Evolutionary conservation across 1,284 basidiomycete species (phyloP).

Genomic region (Ganoderma lucidum): DNA sequence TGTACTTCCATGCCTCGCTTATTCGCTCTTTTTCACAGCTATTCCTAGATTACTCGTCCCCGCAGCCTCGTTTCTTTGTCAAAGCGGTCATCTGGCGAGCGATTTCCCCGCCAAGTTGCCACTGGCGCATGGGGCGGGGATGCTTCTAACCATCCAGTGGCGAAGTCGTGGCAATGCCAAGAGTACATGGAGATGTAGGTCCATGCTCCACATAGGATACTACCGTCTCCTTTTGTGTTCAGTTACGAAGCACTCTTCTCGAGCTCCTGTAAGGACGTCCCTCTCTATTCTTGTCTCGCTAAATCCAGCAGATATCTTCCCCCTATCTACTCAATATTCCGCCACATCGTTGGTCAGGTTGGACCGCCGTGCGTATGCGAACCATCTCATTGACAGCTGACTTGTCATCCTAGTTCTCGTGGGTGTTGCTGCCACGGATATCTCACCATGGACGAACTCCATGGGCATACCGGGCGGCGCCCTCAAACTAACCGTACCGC

Average conservation of each 20-base stretch:
- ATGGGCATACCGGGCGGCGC: not conserved
- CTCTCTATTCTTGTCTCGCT: not conserved
- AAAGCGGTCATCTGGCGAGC: not conserved
- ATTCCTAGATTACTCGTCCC: not conserved
- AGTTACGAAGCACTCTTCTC: not conserved
- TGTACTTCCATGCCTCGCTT: not conserved
- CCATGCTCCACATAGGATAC: not conserved
- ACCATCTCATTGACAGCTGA: not conserved
- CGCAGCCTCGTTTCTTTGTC: not conserved
- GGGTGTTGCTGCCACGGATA: not conserved
- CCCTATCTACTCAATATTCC: not conserved
- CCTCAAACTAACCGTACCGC: not conserved
- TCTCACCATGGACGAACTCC: no score
- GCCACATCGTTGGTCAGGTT: not conserved
- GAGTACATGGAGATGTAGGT: not conserved
- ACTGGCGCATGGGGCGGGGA: not conserved
- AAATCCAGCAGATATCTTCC: not conserved
- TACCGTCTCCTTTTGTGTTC: not conserved
- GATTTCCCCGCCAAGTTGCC: not conserved
- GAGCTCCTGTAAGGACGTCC: not conserved
- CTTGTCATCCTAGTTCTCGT: conserved; percentile 6
- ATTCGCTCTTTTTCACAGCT: not conserved
- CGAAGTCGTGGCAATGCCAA: not conserved
- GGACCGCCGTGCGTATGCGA: not conserved
- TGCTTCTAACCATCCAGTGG: not conserved